phyloP scores from a whole-genome alignment of 345 rosid genomes.

The Lepidium didymum region DNA sequence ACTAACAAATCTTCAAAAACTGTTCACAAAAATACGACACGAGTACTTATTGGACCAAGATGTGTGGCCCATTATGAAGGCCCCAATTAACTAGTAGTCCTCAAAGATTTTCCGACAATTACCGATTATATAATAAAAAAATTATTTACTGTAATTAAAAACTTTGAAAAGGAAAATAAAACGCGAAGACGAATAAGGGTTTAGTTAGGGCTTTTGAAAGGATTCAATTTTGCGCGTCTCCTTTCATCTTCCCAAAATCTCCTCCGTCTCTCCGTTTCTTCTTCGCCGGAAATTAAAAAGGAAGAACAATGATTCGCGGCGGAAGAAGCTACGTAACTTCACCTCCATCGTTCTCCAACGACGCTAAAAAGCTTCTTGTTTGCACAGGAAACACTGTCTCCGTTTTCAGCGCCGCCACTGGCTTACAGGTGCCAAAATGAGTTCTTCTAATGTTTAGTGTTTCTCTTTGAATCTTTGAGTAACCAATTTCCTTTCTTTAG shows the following conservation, averaged over 20 bases:
- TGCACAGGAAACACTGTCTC: constrained; percentile 71
- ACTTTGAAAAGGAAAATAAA: neutral
- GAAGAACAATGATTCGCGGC: constrained; percentile 57
- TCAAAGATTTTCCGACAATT: neutral
- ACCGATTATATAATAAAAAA: neutral
- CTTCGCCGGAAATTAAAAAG: neutral
- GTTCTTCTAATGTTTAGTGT: neutral
- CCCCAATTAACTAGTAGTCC: neutral
- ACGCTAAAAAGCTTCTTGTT: constrained; percentile 72
- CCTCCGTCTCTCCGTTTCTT: constrained; percentile 9
- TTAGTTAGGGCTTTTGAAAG: constrained; percentile 30
- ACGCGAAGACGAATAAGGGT: neutral
- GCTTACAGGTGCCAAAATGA: constrained; percentile 45
- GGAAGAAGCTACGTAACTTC: constrained; percentile 70
- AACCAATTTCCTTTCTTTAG: constrained; percentile 12
- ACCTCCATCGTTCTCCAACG: constrained; percentile 89
- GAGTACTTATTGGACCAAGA: neutral
- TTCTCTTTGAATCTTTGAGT: neutral
- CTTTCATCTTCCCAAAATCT: neutral
- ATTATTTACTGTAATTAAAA: neutral
- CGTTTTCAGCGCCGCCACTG: constrained; percentile 80
- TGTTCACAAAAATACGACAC: no score
- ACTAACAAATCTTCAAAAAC: no score
- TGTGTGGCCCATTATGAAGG: neutral
- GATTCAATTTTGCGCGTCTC: neutral